Base-by-base conservation (phyloP, 1,139 yeast genomes). In the Blastobotrys indianensis region DNA sequence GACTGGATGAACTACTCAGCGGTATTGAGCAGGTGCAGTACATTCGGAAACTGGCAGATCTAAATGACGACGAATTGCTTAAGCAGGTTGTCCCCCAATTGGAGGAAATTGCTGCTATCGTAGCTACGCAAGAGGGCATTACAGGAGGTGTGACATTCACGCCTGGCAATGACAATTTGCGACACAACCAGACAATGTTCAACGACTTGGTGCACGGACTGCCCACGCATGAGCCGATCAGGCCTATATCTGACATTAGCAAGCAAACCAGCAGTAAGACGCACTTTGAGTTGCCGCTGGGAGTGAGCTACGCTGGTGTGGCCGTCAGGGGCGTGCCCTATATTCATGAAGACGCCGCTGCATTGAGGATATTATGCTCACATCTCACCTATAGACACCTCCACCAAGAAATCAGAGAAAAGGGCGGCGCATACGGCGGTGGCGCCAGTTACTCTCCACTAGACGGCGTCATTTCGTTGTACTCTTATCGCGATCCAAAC, bases 391-490 rank as follows among this genome's bases (percentile, higher is more conserved):
- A 83, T 66, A 85, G 85, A 61, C 79, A 85, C 55, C 71, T 94
- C 42, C 98, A 92, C 63, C 79, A 87, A 10, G 95, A 88, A 52
- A 81, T 92, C 37, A 78, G 98, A 56, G 98, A 92, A 63, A 80
- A 92, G 58, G 96, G 96, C 51, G 98, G 98, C 46, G 98, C 98
- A 0, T 92, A 92, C 61, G 98, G 98, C 7, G 97, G 96, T 10
- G 98, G 98, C 2, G 84, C 95, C 12, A 71, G 77, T 13, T 90
- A 81, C 62, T 86, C 83, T 60, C 90, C 94, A 0, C 63, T 87
- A 28, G 88, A 85, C 46, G 97, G 97, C 0, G 62, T 82, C 2
- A 76, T 90, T 57, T 77, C 85, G 44, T 88, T 76, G 67, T 94
- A 84, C 66, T 87, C 97, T 0, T 92, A 92, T 68, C 76, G 98